Evolutionary conservation across 345 rosid species (phyloP), one percentile per base, ranked within the genome.

Genomic region (Gossypium turneri): DNA sequence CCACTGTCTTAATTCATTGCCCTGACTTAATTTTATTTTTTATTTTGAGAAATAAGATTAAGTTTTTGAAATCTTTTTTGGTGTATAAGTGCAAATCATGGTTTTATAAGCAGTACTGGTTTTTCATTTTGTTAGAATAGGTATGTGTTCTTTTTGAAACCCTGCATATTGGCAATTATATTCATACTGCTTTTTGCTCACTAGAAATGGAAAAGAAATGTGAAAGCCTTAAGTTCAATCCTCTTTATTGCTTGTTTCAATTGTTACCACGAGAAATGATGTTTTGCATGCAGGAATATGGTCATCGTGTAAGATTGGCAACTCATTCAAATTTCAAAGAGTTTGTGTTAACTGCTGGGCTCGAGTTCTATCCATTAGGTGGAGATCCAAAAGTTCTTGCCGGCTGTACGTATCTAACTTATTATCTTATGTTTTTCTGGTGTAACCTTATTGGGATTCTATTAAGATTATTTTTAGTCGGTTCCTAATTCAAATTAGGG

Each of bases 361-460:
- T 96, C 86, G 99, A 96, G 85, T 96, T 96, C 75, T 96, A 81
- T 76, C 97, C 98, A 67, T 75, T 96, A 75, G 99, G 99, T 0
- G 98, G 99, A 81, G 99, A 96, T 81, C 99, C 99, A 9, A 96
- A 93, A 86, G 88, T 96, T 82, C 92, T 96, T 29, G 98, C 99
- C 12, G 97, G 88, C 38, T 93, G 99, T 96, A 89, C 72, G 98
- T 96, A 85, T 76, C 85, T 74, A 45, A 61, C 47, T 38, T 72
- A 50, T 73, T 64, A 38, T 74, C 61, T 79, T 15, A 41, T 24
- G 12, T 51, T 73, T 70, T 51, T 27, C 60, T 29, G 41, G 73
- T 51, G 17, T 69, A 27, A 51, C 25, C 60, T 68, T 69, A 27
- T 12, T 0, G 43, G 45, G 59, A 27, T 69, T 69, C 24, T 69